A percentile compares a stretch with the other conserved stretches of the same genome.
phyloP scores from a whole-genome alignment of 495 filamentous ascomycete genomes.

The Aspergillus carlsbadensis region DNA sequence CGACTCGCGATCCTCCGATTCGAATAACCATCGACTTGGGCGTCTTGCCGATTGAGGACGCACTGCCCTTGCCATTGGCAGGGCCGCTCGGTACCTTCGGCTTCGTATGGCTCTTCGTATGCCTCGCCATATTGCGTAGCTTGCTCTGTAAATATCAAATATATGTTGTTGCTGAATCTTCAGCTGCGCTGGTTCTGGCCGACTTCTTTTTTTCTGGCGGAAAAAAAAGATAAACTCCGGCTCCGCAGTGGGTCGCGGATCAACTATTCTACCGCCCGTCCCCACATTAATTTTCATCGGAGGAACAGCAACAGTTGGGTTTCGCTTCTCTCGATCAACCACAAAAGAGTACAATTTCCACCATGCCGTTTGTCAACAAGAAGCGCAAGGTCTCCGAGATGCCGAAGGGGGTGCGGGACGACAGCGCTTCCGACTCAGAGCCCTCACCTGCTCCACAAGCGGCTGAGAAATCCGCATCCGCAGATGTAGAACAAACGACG shows the following conservation, averaged over 20 bases:
- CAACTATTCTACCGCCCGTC: conserved; percentile 37
- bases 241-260: conserved; percentile 34
- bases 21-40: conserved; percentile 99
- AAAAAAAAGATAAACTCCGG: conserved; percentile 28
- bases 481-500: conserved; percentile 16
- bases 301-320: background rate
- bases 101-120: conserved; percentile 90
- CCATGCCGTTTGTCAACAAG: conserved; percentile 38
- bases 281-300: conserved; percentile 15
- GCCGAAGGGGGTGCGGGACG: conserved; percentile 14
- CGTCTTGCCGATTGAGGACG: conserved; percentile 51
- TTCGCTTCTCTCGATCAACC: background rate
- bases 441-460: conserved; percentile 14
- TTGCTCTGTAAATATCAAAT: conserved; percentile 1
- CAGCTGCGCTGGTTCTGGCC: conserved; percentile 13
- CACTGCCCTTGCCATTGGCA: conserved; percentile 48
- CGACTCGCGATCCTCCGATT: conserved; percentile 91
- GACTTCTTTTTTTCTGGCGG: conserved; percentile 32
- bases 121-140: conserved; percentile 67
- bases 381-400: conserved; percentile 35
- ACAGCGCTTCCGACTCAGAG: conserved; percentile 25
- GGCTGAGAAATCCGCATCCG: background rate
- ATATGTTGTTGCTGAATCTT: conserved; percentile 11
- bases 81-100: conserved; percentile 64
- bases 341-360: background rate